Evolutionary conservation across 2,329 filamentous ascomycete genomes (phyloP).

Genomic region (Diplodia seriata): DNA sequence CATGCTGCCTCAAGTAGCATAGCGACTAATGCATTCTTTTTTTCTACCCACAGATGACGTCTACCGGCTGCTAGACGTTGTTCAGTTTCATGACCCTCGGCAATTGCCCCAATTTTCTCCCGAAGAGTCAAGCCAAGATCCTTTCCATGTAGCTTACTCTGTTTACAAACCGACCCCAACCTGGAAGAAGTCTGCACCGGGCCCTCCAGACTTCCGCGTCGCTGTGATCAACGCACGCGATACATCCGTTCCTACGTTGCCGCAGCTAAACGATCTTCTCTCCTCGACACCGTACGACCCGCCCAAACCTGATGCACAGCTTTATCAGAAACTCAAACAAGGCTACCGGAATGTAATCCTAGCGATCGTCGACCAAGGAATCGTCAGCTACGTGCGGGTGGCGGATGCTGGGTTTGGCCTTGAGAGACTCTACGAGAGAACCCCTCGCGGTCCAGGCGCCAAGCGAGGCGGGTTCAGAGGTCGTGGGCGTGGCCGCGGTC

Average conservation of each 20-base stretch:
- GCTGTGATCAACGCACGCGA: constrained; percentile 79
- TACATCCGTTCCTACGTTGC: constrained; percentile 73
- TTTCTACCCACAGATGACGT: constrained; percentile 59
- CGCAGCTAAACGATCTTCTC: constrained; percentile 74
- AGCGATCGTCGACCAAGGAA: constrained; percentile 86
- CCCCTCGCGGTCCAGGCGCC: constrained; percentile 59
- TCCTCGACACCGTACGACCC: constrained; percentile 75
- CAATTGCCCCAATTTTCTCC: constrained; percentile 44
- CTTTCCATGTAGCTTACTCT: constrained; percentile 78
- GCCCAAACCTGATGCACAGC: constrained; percentile 59
- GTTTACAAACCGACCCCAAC: constrained; percentile 77
- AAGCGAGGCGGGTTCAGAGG: constrained; percentile 44
- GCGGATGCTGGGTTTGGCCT: constrained; percentile 77
- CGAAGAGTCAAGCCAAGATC: constrained; percentile 42
- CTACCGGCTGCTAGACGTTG: constrained; percentile 76
- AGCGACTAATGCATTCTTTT: background rate
- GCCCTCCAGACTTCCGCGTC: constrained; percentile 81
- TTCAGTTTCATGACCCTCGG: constrained; percentile 72
- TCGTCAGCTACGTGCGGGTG: constrained; percentile 86
- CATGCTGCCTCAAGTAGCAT: constrained; percentile 53
- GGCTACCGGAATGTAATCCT: constrained; percentile 84
- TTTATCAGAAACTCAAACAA: constrained; percentile 82
- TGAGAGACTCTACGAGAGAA: constrained; percentile 66
- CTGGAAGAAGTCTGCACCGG: constrained; percentile 72
- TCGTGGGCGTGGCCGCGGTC: constrained; percentile 49